Base-by-base conservation (phyloP, 768 basidiomycete genomes). In the Leucocoprinus sp. region DNA sequence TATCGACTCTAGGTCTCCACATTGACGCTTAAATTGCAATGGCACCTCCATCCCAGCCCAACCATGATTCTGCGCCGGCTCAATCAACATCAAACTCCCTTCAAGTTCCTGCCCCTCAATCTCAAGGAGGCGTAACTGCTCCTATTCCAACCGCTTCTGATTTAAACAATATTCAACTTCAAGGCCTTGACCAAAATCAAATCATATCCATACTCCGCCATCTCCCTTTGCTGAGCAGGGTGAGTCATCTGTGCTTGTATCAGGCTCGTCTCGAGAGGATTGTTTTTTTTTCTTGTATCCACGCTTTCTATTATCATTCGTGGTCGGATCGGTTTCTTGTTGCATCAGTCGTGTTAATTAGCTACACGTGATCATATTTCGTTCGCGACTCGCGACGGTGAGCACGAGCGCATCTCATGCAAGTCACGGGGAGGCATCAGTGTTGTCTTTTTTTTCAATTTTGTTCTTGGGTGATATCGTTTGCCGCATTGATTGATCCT, bases 171-270 rank as follows among this genome's bases (percentile, higher is more conserved):
- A 43, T 64, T 40, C 60, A 56, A 26, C 52, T 63, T 39, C 53
- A 50, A 4, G 60, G 62, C 8, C 61, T 82, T 38, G 75, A 79
- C 55, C 66, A 71, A 17, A 66, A 67, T 24, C 82, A 84, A 60
- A 68, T 86, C 43, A 67, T 78, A 61, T 72, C 63, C 39, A 60
- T 86, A 23, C 62, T 86, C 18, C 76, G 79, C 44, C 70, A 70
- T 37, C 55, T 80, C 23, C 75, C 79, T 4, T 65, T 79, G 21
- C 74, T 80, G 40, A 69, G 61, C 52, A 79, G 81, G 71, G 80
- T 80, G 67, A 64, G 60, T 59, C 45, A 8, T 22, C 22, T 35
- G 17, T 19, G n/a, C 34, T 26, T 23, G n/a, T 31, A 14, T 5
- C 11, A 5, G 14, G 9, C n/a, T n/a, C 31, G 14, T 31, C 31